These are phyloP conservation scores for Aspergillus brunneoviolaceus DNA, from an alignment of 2,329 filamentous ascomycete genomes.

Conservation along the genomic window DNA sequence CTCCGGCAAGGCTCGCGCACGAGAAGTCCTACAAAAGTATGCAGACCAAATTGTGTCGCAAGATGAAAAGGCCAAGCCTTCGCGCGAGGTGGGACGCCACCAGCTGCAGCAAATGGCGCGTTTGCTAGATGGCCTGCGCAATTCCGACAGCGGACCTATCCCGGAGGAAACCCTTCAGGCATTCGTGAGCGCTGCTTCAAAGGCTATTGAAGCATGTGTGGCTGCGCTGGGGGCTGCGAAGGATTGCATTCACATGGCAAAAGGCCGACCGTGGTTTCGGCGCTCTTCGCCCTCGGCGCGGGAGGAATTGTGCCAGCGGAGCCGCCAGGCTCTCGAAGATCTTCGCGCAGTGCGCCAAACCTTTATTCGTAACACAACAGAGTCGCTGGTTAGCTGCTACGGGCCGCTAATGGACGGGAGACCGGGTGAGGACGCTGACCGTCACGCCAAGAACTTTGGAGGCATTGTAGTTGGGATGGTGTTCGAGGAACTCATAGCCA, in stretches of 20 bases:
- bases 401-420: conserved; percentile 3
- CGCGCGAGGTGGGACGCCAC: background rate
- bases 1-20: conserved; percentile 1
- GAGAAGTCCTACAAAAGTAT: background rate
- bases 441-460: conserved; percentile 31
- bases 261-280: background rate
- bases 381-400: conserved; percentile 36
- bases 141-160: background rate
- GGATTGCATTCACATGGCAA: background rate
- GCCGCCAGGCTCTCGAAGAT: background rate
- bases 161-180: background rate
- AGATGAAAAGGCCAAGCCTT: background rate
- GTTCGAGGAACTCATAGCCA: conserved; percentile 46
- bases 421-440: conserved; percentile 1
- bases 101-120: background rate
- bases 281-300: background rate
- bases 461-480: conserved; percentile 51
- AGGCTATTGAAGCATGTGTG: background rate
- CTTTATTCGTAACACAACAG: conserved; percentile 38
- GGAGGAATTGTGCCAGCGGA: background rate
- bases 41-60: background rate
- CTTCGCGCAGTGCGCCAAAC: background rate
- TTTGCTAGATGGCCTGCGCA: background rate
- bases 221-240: background rate
- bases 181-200: background rate